Conservation (phyloP, 140 eudicot genomes). For the Stevia rebaudiana region DNA sequence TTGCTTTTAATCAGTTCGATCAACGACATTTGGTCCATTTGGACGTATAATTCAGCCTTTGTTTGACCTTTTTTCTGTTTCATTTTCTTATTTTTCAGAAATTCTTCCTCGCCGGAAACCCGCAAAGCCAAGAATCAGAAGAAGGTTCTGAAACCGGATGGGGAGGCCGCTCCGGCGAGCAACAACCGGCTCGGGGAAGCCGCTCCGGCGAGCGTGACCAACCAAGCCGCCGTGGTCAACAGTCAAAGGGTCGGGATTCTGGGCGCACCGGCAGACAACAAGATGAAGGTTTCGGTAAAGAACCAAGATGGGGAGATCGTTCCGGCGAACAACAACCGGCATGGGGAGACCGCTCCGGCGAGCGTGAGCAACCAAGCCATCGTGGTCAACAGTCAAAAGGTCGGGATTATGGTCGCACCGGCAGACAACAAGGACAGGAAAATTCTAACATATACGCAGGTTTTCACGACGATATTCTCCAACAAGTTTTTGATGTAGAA, state of each 20-base stretch:
- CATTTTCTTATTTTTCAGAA: conserved; percentile 24
- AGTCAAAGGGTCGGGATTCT: too few relatives aligned
- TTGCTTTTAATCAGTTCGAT: too few relatives aligned
- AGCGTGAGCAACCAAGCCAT: too few relatives aligned
- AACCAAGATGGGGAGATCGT: background rate
- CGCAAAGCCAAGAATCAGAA: conserved; percentile 21
- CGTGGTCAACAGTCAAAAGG: too few relatives aligned
- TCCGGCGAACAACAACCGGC: background rate
- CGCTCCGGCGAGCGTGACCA: too few relatives aligned
- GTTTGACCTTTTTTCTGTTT: too few relatives aligned
- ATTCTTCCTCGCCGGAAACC: conserved; percentile 70
- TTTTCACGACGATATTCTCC: conserved; percentile 27
- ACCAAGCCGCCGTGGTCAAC: too few relatives aligned
- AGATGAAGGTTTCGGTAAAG: too few relatives aligned
- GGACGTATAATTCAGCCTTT: too few relatives aligned
- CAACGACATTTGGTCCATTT: too few relatives aligned
- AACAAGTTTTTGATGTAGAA: conserved; percentile 24
- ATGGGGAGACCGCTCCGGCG: too few relatives aligned
- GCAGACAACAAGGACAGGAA: conserved; percentile 23
- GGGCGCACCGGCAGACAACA: background rate
- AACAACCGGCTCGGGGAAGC: background rate
- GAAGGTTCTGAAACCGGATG: background rate
- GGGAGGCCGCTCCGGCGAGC: background rate
- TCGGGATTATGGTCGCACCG: too few relatives aligned
- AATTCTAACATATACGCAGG: conserved; percentile 33